These are phyloP conservation scores for Neofusicoccum kwambonambiense DNA, from an alignment of 2,329 filamentous ascomycete genomes.

Conservation along the genomic window DNA sequence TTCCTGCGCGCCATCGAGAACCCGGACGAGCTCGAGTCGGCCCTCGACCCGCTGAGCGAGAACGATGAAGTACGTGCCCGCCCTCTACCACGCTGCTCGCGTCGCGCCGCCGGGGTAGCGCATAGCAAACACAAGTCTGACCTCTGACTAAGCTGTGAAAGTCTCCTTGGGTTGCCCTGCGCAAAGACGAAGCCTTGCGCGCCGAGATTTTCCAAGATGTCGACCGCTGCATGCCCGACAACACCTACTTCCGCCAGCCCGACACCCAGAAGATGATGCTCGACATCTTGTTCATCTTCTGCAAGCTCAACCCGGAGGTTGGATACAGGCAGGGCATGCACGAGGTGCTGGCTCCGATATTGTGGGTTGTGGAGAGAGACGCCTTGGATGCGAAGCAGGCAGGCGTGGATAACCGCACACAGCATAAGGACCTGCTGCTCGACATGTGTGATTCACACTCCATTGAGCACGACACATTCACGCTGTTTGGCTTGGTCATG, in stretches of 20 bases:
- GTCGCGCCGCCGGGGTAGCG: conserved; percentile 25
- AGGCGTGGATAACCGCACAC: conserved; percentile 16
- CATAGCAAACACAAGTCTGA: conserved; percentile 35
- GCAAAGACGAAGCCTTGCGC: conserved; percentile 78
- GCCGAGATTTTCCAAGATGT: conserved; percentile 94
- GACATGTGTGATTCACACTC: conserved; percentile 69
- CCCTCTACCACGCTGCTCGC: conserved; percentile 20
- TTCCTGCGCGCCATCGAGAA: conserved; percentile 81
- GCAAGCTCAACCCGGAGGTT: conserved; percentile 82
- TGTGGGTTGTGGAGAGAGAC: conserved; percentile 82
- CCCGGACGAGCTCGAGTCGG: conserved; percentile 73
- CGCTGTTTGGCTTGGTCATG: conserved; percentile 85
- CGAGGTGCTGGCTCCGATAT: conserved; percentile 84
- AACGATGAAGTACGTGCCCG: conserved; percentile 61
- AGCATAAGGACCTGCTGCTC: conserved; percentile 53
- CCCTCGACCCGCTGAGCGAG: conserved; percentile 81
- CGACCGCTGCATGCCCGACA: conserved; percentile 84
- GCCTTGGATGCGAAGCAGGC: conserved; percentile 56
- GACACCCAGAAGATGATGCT: conserved; percentile 77
- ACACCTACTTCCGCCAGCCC: conserved; percentile 81
- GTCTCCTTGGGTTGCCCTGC: conserved; percentile 88
- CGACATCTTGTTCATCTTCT: conserved; percentile 90
- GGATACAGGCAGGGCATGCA: conserved; percentile 99
- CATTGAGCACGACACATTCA: conserved; percentile 88
- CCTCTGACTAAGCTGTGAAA: conserved; percentile 54